Evolutionary conservation across 2,329 filamentous ascomycete species (phyloP).

Genomic region (Albophoma yamanashiensis): DNA sequence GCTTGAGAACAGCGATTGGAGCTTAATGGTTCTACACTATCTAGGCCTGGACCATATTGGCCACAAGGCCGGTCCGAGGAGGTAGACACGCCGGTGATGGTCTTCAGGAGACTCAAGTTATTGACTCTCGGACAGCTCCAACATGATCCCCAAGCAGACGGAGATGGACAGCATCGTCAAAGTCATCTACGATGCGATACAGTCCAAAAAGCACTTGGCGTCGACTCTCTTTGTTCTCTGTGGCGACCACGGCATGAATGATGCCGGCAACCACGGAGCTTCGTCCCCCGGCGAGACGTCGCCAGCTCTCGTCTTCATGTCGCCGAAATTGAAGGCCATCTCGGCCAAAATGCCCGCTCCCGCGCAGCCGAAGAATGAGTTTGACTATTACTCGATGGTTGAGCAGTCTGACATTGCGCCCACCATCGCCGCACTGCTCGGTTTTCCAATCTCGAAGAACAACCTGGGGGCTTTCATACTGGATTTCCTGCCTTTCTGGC

Average conservation of each 20-base stretch:
- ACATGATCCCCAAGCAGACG: slow-evolving; percentile 85
- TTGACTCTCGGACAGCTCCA: slow-evolving; percentile 42
- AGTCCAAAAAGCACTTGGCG: slow-evolving; percentile 56
- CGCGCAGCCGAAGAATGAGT: slow-evolving; percentile 51
- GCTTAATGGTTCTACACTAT: slow-evolving; percentile 89
- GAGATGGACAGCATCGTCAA: slow-evolving; percentile 87
- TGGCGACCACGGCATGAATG: slow-evolving; percentile 99
- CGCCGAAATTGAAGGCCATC: slow-evolving; percentile 62
- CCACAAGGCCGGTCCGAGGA: slow-evolving; percentile 84
- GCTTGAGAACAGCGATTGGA: slow-evolving; percentile 72
- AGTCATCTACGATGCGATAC: slow-evolving; percentile 66
- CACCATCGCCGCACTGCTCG: slow-evolving; percentile 75
- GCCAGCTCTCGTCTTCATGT: slow-evolving; percentile 82
- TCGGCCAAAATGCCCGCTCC: slow-evolving; percentile 38
- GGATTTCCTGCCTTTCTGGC: slow-evolving; percentile 71
- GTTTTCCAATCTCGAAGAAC: slow-evolving; percentile 81
- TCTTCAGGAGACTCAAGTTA: neutral
- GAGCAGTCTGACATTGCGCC: slow-evolving; percentile 93
- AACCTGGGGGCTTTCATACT: slow-evolving; percentile 80
- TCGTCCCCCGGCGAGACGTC: slow-evolving; percentile 92
- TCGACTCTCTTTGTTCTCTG: slow-evolving; percentile 77
- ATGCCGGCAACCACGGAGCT: slow-evolving; percentile 92
- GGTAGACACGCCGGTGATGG: slow-evolving; percentile 38
- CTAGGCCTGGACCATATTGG: slow-evolving; percentile 95
- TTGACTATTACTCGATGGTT: slow-evolving; percentile 74